A percentile compares a stretch with the other conserved stretches of the same genome.
Conservation (phyloP, 345 rosid species). For the Moricandia arvensis region DNA sequence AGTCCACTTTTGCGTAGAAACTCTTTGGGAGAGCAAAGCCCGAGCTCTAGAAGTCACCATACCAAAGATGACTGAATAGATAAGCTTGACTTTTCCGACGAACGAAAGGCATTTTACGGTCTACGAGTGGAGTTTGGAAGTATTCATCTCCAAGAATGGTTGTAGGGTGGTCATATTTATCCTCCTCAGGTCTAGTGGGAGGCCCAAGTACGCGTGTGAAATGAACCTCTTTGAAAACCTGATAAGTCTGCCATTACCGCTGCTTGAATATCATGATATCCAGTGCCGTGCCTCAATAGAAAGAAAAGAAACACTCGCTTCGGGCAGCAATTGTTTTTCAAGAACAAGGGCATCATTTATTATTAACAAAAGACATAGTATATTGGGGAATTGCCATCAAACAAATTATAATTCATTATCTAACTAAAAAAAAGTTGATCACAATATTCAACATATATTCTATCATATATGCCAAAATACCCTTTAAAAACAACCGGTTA, state of each 20-base stretch:
- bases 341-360: no score
- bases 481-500: no score
- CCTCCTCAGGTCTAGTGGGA: not conserved
- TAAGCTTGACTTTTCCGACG: not conserved
- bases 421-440: no score
- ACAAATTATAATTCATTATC: no score
- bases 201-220: not conserved
- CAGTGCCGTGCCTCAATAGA: no score
- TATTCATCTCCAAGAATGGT: not conserved
- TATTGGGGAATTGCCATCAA: no score
- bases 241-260: no score
- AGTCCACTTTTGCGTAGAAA: not conserved
- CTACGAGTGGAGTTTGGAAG: not conserved
- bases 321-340: no score
- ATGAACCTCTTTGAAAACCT: not conserved
- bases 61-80: not conserved
- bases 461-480: no score
- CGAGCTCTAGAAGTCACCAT: not conserved
- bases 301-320: no score
- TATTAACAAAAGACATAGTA: no score
- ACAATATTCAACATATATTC: no score
- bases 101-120: not conserved
- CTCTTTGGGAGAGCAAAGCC: not conserved
- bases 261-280: not conserved
- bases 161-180: not conserved